phyloP scores from a whole-genome alignment of 805 yeast species.

The Naumovozyma castellii region DNA sequence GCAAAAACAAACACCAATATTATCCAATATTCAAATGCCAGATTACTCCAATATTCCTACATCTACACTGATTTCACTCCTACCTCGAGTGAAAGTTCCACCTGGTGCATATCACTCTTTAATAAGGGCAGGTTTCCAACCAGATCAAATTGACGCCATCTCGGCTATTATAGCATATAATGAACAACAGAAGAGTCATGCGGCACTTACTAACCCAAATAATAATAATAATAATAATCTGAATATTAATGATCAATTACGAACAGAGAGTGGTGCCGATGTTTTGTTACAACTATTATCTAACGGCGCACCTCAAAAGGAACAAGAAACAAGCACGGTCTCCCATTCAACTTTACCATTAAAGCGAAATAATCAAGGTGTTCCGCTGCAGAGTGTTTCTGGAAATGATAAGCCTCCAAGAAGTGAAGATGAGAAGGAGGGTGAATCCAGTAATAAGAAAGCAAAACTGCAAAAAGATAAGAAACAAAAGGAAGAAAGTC shows the following conservation, averaged over 20 bases:
- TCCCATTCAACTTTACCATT: too few relatives aligned
- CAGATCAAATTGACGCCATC: constrained; percentile 62
- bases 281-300: neutral
- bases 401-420: too few relatives aligned
- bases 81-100: constrained; percentile 62
- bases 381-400: too few relatives aligned
- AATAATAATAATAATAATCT: neutral
- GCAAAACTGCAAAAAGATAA: constrained; percentile 53
- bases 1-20: constrained; percentile 1
- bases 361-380: too few relatives aligned
- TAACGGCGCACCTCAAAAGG: too few relatives aligned
- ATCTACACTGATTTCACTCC: constrained; percentile 31
- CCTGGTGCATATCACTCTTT: constrained; percentile 60
- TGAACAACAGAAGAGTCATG: constrained; percentile 30
- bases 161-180: constrained; percentile 69
- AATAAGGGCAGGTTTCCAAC: constrained; percentile 55
- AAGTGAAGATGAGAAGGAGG: neutral
- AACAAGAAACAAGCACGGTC: too few relatives aligned
- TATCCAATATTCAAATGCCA: constrained; percentile 18
- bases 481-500: constrained; percentile 83
- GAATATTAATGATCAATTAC: too few relatives aligned
- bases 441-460: neutral
- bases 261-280: neutral
- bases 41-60: constrained; percentile 27
- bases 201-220: neutral